Evolutionary conservation across 2,329 filamentous ascomycete species (phyloP).

Genomic region (Nigrospora sphaerica): DNA sequence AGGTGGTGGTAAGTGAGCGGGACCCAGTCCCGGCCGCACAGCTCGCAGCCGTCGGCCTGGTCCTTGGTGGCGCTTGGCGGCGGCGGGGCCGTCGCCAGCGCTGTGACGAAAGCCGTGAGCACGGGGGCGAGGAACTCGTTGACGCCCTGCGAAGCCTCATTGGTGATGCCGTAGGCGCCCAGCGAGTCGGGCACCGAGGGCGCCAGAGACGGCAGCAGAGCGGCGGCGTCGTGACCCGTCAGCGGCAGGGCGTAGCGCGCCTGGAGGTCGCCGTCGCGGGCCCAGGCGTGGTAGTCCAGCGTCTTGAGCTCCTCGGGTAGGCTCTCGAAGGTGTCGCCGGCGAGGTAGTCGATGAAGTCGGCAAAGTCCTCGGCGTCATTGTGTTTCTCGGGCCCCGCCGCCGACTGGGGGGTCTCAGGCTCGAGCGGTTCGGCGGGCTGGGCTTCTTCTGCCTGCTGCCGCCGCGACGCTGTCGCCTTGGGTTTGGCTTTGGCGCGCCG

Average conservation of each 20-base stretch:
- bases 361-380: conserved; percentile 58
- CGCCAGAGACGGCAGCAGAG: conserved; percentile 47
- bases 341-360: conserved; percentile 78
- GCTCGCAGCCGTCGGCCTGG: conserved; percentile 56
- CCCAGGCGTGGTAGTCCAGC: conserved; percentile 52
- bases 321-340: conserved; percentile 57
- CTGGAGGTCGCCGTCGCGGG: conserved; percentile 39
- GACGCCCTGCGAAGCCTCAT: conserved; percentile 32
- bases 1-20: conserved; percentile 78
- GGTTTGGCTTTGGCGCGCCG: conserved; percentile 32
- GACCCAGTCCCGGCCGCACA: conserved; percentile 69
- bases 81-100: conserved; percentile 55
- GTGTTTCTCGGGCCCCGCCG: conserved; percentile 4
- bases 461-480: not conserved
- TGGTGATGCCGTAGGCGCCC: conserved; percentile 56
- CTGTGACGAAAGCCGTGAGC: conserved; percentile 54
- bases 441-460: not conserved
- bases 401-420: not conserved
- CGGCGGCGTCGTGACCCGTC: conserved; percentile 38
- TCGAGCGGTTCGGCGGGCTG: not conserved
- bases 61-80: conserved; percentile 50
- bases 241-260: conserved; percentile 51
- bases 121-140: conserved; percentile 56
- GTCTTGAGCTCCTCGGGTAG: conserved; percentile 56
- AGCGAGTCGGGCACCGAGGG: conserved; percentile 60